A percentile compares a stretch with the other conserved stretches of the same genome.
Evolutionary conservation across 257 asterid species (phyloP).

Genomic region (Galeopsis tetrahit): DNA sequence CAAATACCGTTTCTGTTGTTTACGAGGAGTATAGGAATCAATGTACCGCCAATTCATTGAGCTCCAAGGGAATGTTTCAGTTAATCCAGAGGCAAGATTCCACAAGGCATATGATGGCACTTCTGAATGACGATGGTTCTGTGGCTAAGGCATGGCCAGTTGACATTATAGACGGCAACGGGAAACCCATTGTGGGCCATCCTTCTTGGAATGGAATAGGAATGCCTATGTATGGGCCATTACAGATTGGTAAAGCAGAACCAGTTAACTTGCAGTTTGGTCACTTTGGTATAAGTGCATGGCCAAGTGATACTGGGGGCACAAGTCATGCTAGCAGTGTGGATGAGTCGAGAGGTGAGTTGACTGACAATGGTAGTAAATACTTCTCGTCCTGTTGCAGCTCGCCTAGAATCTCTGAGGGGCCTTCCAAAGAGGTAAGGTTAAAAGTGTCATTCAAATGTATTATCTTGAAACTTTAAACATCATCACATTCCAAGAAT

Average conservation of each 20-base stretch:
- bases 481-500: conserved; percentile 5
- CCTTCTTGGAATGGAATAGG: conserved; percentile 54
- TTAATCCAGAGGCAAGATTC: conserved; percentile 96
- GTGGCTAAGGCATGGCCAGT: conserved; percentile 99
- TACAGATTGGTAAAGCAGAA: conserved; percentile 81
- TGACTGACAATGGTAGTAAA: conserved; percentile 85
- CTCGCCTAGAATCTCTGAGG: conserved; percentile 84
- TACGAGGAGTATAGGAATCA: conserved; percentile 96
- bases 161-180: conserved; percentile 54
- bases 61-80: conserved; percentile 98
- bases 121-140: conserved; percentile 87
- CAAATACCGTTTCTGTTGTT: conserved; percentile 71
- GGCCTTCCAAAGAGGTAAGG: conserved; percentile 87
- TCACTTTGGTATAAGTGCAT: conserved; percentile 89
- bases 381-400: conserved; percentile 94
- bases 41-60: conserved; percentile 84
- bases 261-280: conserved; percentile 94
- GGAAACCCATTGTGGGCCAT: conserved; percentile 50
- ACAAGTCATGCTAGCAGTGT: conserved; percentile 92
- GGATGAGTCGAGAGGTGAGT: conserved; percentile 83
- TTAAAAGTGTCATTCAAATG: background rate
- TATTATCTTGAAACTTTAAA: background rate
- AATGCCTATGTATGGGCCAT: conserved; percentile 82
- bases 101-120: conserved; percentile 92
- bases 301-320: conserved; percentile 92